phyloP scores from a whole-genome alignment of 2,329 filamentous ascomycete species.

The Acrodontium crateriforme region DNA sequence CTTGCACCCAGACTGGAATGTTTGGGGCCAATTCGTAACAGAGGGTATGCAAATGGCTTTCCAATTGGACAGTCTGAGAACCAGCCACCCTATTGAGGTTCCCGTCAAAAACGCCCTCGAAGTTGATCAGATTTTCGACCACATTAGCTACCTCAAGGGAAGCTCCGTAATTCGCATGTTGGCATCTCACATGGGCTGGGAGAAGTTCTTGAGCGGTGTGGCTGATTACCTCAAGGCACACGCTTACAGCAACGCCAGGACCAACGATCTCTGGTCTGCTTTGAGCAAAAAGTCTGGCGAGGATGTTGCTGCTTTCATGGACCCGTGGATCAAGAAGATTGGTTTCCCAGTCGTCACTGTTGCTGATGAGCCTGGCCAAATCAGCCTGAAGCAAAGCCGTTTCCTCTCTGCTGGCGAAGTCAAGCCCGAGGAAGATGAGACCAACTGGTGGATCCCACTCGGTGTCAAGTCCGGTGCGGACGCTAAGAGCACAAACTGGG shows the following conservation, averaged over 20 bases:
- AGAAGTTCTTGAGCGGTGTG: conserved; percentile 83
- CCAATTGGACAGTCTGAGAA: conserved; percentile 73
- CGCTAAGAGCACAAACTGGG: conserved; percentile 45
- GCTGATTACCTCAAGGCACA: conserved; percentile 79
- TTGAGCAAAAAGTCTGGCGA: conserved; percentile 76
- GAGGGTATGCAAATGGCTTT: conserved; percentile 90
- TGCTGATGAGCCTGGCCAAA: conserved; percentile 67
- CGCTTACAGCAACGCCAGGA: conserved; percentile 80
- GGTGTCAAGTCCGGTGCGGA: conserved; percentile 64
- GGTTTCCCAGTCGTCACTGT: conserved; percentile 86
- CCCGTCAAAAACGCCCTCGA: conserved; percentile 86
- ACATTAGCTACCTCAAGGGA: conserved; percentile 92
- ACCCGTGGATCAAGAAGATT: conserved; percentile 89
- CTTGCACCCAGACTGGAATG: conserved; percentile 91
- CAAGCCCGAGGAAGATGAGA: conserved; percentile 79
- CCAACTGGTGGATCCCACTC: conserved; percentile 90
- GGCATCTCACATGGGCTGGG: conserved; percentile 72
- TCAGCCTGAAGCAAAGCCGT: conserved; percentile 70
- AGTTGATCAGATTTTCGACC: conserved; percentile 95
- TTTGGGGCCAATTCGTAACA: conserved; percentile 95
- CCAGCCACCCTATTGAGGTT: conserved; percentile 92
- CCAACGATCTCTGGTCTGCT: conserved; percentile 79
- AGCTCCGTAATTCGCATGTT: conserved; percentile 96
- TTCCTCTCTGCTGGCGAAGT: conserved; percentile 89
- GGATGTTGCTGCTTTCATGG: conserved; percentile 79